phyloP scores from a whole-genome alignment of 2,329 filamentous ascomycete genomes.

The Hymenoscyphus albidus region DNA sequence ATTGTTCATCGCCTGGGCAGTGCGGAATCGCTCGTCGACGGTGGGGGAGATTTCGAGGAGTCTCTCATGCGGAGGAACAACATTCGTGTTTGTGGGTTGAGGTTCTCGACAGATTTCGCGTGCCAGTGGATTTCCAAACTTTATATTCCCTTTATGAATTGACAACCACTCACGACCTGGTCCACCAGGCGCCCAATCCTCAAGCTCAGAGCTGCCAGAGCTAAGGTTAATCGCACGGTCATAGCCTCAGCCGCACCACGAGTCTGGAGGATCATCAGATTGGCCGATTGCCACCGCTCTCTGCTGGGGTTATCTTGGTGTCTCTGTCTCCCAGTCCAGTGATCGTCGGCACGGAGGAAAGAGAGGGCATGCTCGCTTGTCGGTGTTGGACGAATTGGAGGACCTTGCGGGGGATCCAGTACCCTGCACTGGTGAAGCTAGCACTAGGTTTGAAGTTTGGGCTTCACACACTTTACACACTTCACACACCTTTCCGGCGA shows the following conservation, averaged over 20 bases:
- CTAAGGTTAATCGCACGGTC: neutral
- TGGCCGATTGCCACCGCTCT: neutral
- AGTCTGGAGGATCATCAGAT: slow-evolving; percentile 1
- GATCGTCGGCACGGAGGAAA: neutral
- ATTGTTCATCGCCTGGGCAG: neutral
- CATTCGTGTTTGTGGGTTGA: neutral
- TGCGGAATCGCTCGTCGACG: neutral
- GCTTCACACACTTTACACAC: neutral
- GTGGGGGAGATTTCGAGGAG: neutral
- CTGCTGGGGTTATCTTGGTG: neutral
- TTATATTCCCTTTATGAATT: neutral
- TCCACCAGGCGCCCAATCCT: neutral
- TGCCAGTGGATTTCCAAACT: slow-evolving; percentile 1
- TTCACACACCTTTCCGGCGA: neutral
- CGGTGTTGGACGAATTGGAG: neutral
- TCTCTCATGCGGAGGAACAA: neutral
- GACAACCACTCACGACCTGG: neutral
- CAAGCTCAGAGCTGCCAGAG: neutral
- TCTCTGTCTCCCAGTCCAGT: neutral
- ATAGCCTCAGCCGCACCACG: slow-evolving; percentile 9
- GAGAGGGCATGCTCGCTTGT: neutral
- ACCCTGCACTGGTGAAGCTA: neutral
- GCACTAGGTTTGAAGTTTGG: neutral
- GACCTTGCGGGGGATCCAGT: neutral
- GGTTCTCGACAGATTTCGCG: neutral